Evolutionary conservation across 192 early-diverging fungal genomes (phyloP), one percentile per base, ranked within the genome.

Genomic region (Coemansia sp.): DNA sequence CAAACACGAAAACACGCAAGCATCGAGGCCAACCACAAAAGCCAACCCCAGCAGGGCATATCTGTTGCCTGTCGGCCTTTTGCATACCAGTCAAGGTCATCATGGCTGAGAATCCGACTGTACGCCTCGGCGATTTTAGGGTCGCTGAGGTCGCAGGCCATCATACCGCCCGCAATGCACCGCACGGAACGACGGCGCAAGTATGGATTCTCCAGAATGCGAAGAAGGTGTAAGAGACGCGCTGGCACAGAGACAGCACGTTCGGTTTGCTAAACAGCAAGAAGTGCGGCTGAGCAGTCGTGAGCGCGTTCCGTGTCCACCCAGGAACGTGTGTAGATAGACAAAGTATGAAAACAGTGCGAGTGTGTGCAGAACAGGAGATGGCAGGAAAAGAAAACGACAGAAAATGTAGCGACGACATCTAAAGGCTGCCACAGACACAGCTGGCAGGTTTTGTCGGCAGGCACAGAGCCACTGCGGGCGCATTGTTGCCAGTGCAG

Each of bases 1-100:
- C n/a, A n/a, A n/a, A n/a, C n/a, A n/a, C n/a, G n/a, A n/a, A n/a
- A n/a, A n/a, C n/a, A n/a, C n/a, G n/a, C n/a, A n/a, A n/a, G n/a
- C n/a, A n/a, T n/a, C n/a, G 38, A 7, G 38, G 14, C 10, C 38
- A 40, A 15, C 10, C 4, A 5, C 38, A 40, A 17, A 40, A 34
- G 33, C 33, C 21, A 17, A 42, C 23, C 22, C 26, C 18, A 6
- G 19, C 23, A 14, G 37, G 29, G 25, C 5, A 19, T 14, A 27
- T 7, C 5, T 2, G 25, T 13, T 6, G 23, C 9, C 19, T 22
- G 18, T 10, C 8, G 37, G 40, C 10, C 42, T 14, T 19, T n/a
- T 26, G 42, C 71, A 47, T 67, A 74, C 71, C 71, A 74, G 56
- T 74, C 71, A 41, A 56, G 54, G 31, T 43, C 60, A 53, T 74